phyloP scores from a whole-genome alignment of 2,329 filamentous ascomycete species.

The Alternaria sp. region DNA sequence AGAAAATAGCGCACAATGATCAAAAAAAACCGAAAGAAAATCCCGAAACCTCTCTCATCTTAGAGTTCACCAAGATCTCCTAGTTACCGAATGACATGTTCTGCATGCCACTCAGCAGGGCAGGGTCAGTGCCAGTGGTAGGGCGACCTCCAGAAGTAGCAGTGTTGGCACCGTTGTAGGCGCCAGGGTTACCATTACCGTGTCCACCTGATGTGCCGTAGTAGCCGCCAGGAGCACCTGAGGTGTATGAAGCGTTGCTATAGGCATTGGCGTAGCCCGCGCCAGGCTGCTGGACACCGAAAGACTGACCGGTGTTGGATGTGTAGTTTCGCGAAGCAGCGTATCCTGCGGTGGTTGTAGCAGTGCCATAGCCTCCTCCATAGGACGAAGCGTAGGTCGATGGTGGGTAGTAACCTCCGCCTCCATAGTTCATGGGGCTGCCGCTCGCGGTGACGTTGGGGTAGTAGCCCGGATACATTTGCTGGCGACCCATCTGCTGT shows the following conservation, averaged over 20 bases:
- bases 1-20: conserved; percentile 3
- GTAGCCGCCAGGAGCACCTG: conserved; percentile 12
- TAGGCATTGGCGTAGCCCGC: conserved; percentile 9
- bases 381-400: conserved; percentile 33
- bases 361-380: conserved; percentile 29
- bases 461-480: conserved; percentile 33
- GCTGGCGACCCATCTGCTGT: conserved; percentile 33
- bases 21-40: conserved; percentile 5
- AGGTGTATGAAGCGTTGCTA: not conserved
- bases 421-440: conserved; percentile 45
- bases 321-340: conserved; percentile 20
- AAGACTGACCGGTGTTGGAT: conserved; percentile 25
- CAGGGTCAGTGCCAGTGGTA: conserved; percentile 23
- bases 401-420: conserved; percentile 42
- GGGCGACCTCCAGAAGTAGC: conserved; percentile 16
- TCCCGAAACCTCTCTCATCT: not conserved
- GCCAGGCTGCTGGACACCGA: conserved; percentile 16
- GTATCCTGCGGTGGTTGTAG: conserved; percentile 25
- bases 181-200: conserved; percentile 16
- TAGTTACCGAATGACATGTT: conserved; percentile 33
- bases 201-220: conserved; percentile 8
- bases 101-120: conserved; percentile 32
- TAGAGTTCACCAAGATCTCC: not conserved
- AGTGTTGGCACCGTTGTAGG: conserved; percentile 14
- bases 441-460: conserved; percentile 33